Base-by-base conservation (phyloP, 345 rosid species). In the Brassica cretica region DNA sequence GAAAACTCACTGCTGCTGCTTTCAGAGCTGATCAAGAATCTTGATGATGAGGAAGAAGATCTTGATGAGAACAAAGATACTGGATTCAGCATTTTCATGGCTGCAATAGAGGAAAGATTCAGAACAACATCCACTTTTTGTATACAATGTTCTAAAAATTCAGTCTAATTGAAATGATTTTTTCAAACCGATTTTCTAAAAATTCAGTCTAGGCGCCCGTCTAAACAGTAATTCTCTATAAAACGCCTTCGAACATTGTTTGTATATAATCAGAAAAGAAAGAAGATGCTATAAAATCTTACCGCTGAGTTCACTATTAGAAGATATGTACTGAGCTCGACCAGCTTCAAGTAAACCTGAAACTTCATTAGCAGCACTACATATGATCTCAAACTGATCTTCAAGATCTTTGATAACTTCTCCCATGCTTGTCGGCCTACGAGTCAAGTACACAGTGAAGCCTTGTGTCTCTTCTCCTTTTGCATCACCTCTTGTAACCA, bases 381-480 rank as follows among this genome's bases (percentile, higher is more conserved):
- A 91, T 68, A 89, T 85, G 19, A 66, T 69, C 5, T 12, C 77
- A 81, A 94, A 94, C 82, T 91, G 98, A 63, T 87, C 85, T 80
- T 92, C 97, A 59, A 94, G 92, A 81, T 94, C 98, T 80, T 86
- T 91, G 66, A 94, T 83, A 68, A 94, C 97, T 87, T 94, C 97
- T 18, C 89, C 84, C 93, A 94, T 91, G 81, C 88, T 94, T 5
- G 95, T 92, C 15, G 97, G 97, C 71, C 94, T 89, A 69, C 82
- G 84, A 75, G 91, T 92, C 46, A 92, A 89, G 81, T 91, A 92
- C 61, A 89, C 98, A 18, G 98, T 92, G 82, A 87, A 94, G 33
- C 93, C 97, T 1, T 86, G 97, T 30, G 89, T 87, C 68, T 41
- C 49, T 46, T 85, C 97, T 70, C 72, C 85, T 81, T 82, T 83